Percentiles rank a stretch among this genome's conserved stretches.
Conservation (phyloP, 2,329 filamentous ascomycete genomes). For the Phoma sp. region DNA sequence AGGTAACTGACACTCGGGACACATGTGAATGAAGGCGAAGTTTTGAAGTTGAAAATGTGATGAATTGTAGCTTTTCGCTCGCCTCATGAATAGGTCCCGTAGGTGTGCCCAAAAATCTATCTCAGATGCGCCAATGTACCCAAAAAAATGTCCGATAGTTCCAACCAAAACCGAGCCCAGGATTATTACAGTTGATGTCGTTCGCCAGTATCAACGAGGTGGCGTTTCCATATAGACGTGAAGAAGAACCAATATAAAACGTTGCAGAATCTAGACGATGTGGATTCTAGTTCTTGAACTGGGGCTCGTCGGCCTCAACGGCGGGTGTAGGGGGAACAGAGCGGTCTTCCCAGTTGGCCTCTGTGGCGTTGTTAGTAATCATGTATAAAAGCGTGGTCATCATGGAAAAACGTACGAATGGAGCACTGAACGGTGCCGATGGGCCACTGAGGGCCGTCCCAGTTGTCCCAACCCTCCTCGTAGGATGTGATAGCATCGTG, state of each 20-base stretch:
- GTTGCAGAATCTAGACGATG: slow-evolving; percentile 8
- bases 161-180: slow-evolving; percentile 9
- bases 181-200: slow-evolving; percentile 19
- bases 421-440: slow-evolving; percentile 32
- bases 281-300: slow-evolving; percentile 17
- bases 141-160: slow-evolving; percentile 12
- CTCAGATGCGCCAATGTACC: slow-evolving; percentile 12
- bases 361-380: slow-evolving; percentile 5
- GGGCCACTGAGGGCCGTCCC: slow-evolving; percentile 35
- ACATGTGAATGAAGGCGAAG: background rate
- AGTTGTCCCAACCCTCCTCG: slow-evolving; percentile 36
- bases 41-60: slow-evolving; percentile 1
- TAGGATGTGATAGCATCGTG: slow-evolving; percentile 32
- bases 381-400: background rate
- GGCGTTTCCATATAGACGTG: slow-evolving; percentile 18
- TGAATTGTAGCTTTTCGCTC: slow-evolving; percentile 16
- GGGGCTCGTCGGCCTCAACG: slow-evolving; percentile 19
- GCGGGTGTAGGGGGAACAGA: slow-evolving; percentile 16
- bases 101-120: slow-evolving; percentile 16
- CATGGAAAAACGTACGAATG: slow-evolving; percentile 21
- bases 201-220: slow-evolving; percentile 16
- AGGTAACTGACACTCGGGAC: background rate
- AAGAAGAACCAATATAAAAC: slow-evolving; percentile 13
- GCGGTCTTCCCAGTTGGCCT: slow-evolving; percentile 20
- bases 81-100: slow-evolving; percentile 16